Percentiles rank a stretch among this genome's conserved stretches.
phyloP scores from a whole-genome alignment of 164 flowering plant species.

The Santalum album region DNA sequence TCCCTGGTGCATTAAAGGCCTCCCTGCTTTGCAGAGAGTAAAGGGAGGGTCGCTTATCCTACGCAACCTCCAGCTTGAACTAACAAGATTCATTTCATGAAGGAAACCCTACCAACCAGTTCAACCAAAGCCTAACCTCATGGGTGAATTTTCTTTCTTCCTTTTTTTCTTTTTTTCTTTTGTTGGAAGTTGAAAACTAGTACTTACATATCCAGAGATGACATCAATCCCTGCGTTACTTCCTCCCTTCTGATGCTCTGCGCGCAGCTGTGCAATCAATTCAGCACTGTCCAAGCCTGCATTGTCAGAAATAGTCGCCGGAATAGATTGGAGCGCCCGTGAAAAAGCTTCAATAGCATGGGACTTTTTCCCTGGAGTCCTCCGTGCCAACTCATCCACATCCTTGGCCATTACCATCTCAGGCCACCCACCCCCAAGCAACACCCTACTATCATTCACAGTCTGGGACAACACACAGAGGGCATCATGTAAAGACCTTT shows the following conservation, averaged over 20 bases:
- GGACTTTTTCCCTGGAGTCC: constrained; percentile 92
- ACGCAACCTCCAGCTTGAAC: no score
- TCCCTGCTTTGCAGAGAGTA: no score
- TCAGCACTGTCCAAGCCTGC: constrained; percentile 99
- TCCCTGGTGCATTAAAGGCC: no score
- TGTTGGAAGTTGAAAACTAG: neutral
- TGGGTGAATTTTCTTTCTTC: no score
- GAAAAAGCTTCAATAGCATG: constrained; percentile 97
- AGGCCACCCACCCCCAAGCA: constrained; percentile 99
- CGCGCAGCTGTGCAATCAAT: constrained; percentile 83
- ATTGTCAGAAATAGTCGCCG: constrained; percentile 92
- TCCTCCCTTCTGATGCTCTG: constrained; percentile 88
- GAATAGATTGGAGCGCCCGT: constrained; percentile 76
- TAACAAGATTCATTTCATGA: no score
- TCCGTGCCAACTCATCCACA: constrained; percentile 86
- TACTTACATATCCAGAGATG: constrained; percentile 83
- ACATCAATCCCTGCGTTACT: constrained; percentile 88
- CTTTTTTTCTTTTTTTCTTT: no score
- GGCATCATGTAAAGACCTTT: constrained; percentile 95
- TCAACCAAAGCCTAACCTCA: no score
- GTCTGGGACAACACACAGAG: constrained; percentile 96
- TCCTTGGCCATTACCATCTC: constrained; percentile 99
- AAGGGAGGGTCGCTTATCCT: no score
- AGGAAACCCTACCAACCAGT: no score
- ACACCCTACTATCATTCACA: constrained; percentile 80